A percentile compares a stretch with the other conserved stretches of the same genome.
These are phyloP conservation scores for Sporothrix inflata DNA, from an alignment of 2,329 filamentous ascomycete species.

Conservation along the genomic window DNA sequence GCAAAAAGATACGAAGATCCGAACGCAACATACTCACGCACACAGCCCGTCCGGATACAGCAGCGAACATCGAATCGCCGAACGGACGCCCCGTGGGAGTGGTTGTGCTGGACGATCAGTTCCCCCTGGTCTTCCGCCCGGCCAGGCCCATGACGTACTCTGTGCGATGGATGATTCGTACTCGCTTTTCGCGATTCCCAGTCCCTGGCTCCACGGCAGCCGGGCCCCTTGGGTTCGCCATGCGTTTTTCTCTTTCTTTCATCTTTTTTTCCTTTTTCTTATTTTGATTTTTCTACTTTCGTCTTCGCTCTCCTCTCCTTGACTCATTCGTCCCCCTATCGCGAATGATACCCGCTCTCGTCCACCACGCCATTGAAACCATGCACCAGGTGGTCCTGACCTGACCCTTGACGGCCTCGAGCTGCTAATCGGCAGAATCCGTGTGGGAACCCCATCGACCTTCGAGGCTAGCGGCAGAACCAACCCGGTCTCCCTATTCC, in stretches of 20 bases:
- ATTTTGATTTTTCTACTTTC: neutral
- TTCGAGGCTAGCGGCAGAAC: slow-evolving; percentile 11
- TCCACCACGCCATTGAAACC: neutral
- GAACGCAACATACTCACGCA: neutral
- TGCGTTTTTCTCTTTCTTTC: neutral
- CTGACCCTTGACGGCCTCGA: neutral
- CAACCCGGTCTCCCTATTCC: slow-evolving; percentile 16
- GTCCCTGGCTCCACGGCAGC: neutral
- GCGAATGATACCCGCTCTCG: neutral
- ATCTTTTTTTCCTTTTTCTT: neutral
- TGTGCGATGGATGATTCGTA: neutral
- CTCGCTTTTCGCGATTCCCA: neutral
- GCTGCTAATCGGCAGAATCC: slow-evolving; percentile 10
- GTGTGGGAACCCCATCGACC: neutral
- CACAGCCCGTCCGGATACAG: neutral
- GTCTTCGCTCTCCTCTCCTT: neutral
- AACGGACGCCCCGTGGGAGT: neutral
- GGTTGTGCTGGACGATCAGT: slow-evolving; percentile 4
- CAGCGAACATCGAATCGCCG: neutral
- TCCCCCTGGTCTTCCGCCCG: neutral
- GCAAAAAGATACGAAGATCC: neutral
- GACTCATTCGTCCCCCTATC: neutral
- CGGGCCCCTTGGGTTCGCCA: neutral
- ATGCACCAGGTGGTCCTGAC: neutral
- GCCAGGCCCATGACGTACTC: slow-evolving; percentile 2